Evolutionary conservation across 2,329 filamentous ascomycete genomes (phyloP).

Genomic region (Pyrenophora graminea): DNA sequence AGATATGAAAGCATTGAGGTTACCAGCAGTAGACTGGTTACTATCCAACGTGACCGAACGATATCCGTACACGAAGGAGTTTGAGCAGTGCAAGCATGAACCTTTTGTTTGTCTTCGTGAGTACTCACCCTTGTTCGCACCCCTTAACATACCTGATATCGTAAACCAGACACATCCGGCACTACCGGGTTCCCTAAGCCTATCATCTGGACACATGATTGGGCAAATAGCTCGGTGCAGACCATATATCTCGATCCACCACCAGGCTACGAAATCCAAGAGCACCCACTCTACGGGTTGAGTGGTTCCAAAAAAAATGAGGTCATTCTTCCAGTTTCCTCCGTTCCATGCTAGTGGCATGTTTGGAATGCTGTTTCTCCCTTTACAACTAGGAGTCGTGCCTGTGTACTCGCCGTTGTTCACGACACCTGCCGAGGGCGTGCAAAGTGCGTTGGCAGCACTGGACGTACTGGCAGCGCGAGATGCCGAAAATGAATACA

Average conservation of each 20-base stretch:
- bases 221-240: constrained; percentile 10
- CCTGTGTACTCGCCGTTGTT: constrained; percentile 6
- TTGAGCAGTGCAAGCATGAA: constrained; percentile 30
- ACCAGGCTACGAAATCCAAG: neutral
- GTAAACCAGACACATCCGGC: constrained; percentile 38
- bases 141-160: neutral
- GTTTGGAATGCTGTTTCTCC: constrained; percentile 5
- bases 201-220: constrained; percentile 32
- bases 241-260: constrained; percentile 7
- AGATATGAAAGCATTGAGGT: constrained; percentile 15
- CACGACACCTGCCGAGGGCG: constrained; percentile 1
- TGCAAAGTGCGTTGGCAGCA: neutral
- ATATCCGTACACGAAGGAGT: constrained; percentile 28
- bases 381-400: constrained; percentile 4
- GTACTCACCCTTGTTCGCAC: neutral
- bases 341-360: constrained; percentile 18
- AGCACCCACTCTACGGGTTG: neutral
- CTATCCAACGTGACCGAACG: constrained; percentile 11
- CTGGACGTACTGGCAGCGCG: neutral
- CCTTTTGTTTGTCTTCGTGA: constrained; percentile 31
- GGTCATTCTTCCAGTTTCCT: constrained; percentile 6
- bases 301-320: neutral
- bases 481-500: neutral
- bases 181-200: constrained; percentile 47
- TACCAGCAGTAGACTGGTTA: constrained; percentile 22